Percentiles rank a stretch among this genome's conserved stretches.
Evolutionary conservation across 208 protist species (phyloP).

Genomic region (Trypanosoma melophagium): DNA sequence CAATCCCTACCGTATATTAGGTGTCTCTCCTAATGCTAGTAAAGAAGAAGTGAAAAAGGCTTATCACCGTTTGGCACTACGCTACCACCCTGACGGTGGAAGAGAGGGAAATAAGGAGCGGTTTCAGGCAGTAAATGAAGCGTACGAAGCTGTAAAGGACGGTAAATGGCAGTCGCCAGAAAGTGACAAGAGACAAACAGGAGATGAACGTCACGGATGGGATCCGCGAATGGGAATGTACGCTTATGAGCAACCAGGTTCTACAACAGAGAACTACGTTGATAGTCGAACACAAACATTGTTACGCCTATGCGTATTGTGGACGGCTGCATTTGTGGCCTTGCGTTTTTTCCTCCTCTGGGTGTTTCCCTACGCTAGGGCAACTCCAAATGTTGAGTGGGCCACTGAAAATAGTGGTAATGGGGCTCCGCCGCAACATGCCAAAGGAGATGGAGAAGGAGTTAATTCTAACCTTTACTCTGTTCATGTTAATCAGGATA

Average conservation of each 20-base stretch:
- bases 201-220: constrained; percentile 35
- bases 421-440: neutral
- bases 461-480: constrained; percentile 13
- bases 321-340: constrained; percentile 58
- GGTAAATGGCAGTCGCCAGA: constrained; percentile 42
- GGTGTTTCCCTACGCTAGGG: constrained; percentile 25
- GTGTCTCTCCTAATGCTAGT: constrained; percentile 46
- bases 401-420: neutral
- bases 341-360: constrained; percentile 53
- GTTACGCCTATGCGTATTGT: constrained; percentile 51
- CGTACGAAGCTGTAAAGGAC: constrained; percentile 72
- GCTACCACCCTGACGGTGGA: constrained; percentile 75
- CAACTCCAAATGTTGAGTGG: constrained; percentile 30
- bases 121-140: constrained; percentile 81
- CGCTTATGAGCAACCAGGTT: constrained; percentile 79
- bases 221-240: constrained; percentile 67
- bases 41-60: constrained; percentile 74
- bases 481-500: constrained; percentile 32
- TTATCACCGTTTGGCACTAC: constrained; percentile 67
- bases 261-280: constrained; percentile 76
- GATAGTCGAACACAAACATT: constrained; percentile 47
- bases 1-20: constrained; percentile 83
- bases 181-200: neutral
- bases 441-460: neutral
- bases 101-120: constrained; percentile 67